Conservation (phyloP, 1,284 basidiomycete genomes). For the Mycosarcoma maydis region DNA sequence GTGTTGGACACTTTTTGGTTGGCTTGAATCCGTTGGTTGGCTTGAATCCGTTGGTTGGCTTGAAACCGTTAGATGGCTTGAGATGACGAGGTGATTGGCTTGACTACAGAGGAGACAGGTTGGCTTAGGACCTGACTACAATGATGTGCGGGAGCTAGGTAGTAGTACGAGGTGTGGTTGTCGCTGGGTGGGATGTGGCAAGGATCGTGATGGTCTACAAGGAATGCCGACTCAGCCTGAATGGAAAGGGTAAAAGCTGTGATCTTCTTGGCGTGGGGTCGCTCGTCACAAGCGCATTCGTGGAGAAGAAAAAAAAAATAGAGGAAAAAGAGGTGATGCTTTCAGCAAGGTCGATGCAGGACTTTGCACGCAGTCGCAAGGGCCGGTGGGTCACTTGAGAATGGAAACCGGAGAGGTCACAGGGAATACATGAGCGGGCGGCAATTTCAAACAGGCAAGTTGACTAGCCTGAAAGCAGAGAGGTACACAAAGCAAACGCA, state of each 20-base stretch:
- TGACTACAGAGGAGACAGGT: constrained; percentile 29
- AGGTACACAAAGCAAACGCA: constrained; percentile 1
- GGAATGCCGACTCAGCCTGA: not conserved
- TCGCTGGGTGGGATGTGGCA: constrained; percentile 13
- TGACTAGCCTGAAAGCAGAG: not conserved
- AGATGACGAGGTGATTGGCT: too few relatives aligned
- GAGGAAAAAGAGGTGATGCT: too few relatives aligned
- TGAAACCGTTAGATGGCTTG: too few relatives aligned
- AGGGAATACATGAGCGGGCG: not conserved
- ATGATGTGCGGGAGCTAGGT: constrained; percentile 6
- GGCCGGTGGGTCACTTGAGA: not conserved
- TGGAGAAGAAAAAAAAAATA: not conserved
- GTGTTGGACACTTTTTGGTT: constrained; percentile 32
- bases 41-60: too few relatives aligned
- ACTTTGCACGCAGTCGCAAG: too few relatives aligned
- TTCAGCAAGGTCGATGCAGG: not conserved
- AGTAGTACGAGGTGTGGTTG: constrained; percentile 8
- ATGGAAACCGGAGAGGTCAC: not conserved
- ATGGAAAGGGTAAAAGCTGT: not conserved
- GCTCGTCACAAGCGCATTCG: not conserved
- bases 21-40: constrained; percentile 6
- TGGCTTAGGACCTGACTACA: constrained; percentile 42
- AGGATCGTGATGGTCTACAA: constrained; percentile 11
- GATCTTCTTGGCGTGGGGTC: constrained; percentile 27
- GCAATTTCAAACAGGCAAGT: not conserved